phyloP scores from a whole-genome alignment of 176 grass and related monocot genomes.

The Musa troglodytarum region DNA sequence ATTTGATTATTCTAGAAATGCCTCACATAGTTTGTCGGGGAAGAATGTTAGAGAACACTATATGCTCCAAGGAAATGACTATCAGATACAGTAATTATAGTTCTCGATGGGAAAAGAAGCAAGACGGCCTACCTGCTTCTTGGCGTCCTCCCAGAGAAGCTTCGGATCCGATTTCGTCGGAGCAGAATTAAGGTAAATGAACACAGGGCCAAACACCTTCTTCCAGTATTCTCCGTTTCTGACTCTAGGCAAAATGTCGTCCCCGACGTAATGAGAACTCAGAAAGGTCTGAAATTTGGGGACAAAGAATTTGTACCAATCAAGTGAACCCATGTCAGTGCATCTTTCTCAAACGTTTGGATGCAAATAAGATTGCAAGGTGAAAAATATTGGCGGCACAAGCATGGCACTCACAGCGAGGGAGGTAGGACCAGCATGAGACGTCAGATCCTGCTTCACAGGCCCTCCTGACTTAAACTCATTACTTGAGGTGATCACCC shows the following conservation, averaged over 20 bases:
- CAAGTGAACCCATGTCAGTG: not conserved
- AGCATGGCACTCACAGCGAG: not conserved
- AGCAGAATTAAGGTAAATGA: constrained; percentile 82
- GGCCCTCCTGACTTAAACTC: constrained; percentile 75
- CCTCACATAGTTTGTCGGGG: too few relatives aligned
- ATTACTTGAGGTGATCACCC: constrained; percentile 77
- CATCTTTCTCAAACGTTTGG: not conserved
- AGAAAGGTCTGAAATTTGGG: constrained; percentile 49
- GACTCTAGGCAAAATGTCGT: constrained; percentile 58
- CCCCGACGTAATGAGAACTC: constrained; percentile 60
- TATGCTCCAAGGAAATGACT: too few relatives aligned
- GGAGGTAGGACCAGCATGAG: constrained; percentile 82
- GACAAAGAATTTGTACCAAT: not conserved
- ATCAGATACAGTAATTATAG: not conserved
- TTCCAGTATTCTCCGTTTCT: constrained; percentile 87
- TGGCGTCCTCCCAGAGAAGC: constrained; percentile 78
- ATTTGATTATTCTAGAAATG: too few relatives aligned
- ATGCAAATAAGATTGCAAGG: constrained; percentile 13
- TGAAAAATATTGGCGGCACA: too few relatives aligned
- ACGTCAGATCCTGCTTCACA: constrained; percentile 74
- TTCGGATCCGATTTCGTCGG: constrained; percentile 42
- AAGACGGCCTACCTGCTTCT: constrained; percentile 49
- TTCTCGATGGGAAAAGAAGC: not conserved
- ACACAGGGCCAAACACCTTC: constrained; percentile 84
- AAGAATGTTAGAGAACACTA: too few relatives aligned